These are phyloP conservation scores for Ophiocordyceps camponoti-floridani DNA, from an alignment of 2,329 filamentous ascomycete species.

Conservation along the genomic window DNA sequence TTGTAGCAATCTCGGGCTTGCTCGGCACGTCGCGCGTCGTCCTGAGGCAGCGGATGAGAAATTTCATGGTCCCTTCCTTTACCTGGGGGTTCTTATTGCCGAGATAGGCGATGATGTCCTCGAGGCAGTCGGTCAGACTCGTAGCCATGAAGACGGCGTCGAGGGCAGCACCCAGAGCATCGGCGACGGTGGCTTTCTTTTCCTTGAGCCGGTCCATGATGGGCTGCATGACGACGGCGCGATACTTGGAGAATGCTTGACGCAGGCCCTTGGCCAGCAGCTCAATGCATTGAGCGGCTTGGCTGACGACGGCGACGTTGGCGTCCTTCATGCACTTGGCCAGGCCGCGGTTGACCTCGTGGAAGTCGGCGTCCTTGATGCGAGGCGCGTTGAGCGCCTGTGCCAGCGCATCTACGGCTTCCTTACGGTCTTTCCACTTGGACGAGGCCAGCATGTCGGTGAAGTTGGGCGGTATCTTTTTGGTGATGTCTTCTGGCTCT, in stretches of 20 bases:
- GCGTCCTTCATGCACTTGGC: constrained; percentile 99
- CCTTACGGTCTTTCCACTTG: constrained; percentile 98
- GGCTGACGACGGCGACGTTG: constrained; percentile 84
- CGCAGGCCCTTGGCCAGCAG: constrained; percentile 73
- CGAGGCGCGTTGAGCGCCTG: constrained; percentile 64
- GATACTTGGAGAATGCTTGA: constrained; percentile 62
- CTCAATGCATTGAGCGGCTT: constrained; percentile 86
- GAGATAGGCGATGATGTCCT: constrained; percentile 71
- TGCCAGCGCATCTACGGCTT: constrained; percentile 70
- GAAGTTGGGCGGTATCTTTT: constrained; percentile 69
- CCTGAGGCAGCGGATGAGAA: constrained; percentile 74
- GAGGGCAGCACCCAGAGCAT: constrained; percentile 71
- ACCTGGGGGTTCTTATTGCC: constrained; percentile 95
- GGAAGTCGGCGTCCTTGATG: constrained; percentile 81
- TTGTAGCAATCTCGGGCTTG: constrained; percentile 65
- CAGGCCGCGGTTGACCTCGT: constrained; percentile 64
- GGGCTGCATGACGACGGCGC: constrained; percentile 61
- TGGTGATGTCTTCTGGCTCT: constrained; percentile 72
- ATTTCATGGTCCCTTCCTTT: constrained; percentile 87
- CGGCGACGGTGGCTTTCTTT: constrained; percentile 79
- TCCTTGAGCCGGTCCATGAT: constrained; percentile 95
- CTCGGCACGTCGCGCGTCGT: constrained; percentile 69
- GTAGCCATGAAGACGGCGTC: constrained; percentile 53
- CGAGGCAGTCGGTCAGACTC: constrained; percentile 66
- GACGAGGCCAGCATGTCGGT: constrained; percentile 70